Base-by-base conservation (phyloP, 495 filamentous ascomycete species). In the Daldinia childiae region DNA sequence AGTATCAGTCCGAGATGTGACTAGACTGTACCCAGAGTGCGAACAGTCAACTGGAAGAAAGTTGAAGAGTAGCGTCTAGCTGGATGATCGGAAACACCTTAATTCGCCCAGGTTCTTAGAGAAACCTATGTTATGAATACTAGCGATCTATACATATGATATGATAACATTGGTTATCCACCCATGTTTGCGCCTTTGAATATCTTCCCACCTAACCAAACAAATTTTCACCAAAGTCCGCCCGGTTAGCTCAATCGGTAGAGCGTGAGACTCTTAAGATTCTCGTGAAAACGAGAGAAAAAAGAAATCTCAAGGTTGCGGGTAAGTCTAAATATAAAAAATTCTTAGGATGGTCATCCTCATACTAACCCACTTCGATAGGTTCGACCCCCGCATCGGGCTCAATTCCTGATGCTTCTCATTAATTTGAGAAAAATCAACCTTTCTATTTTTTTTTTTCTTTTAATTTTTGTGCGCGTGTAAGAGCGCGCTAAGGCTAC, bases 261-360 rank as follows among this genome's bases (percentile, higher is more conserved):
- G 89, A 91, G 89, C 89, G 89, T 90, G 87, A 90, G 89, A 91
- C 89, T 91, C 89, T 91, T 91, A 91, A 89, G 17, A 21, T 19
- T 45, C 41, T 45, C 41, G 41, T 45, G 17, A 3, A 21, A 45
- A 21, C 41, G 17, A 45, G 41, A 45, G 6, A 0, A 45, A 0
- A 45, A 45, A 11, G 41, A 45, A 21, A 48, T 48, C 43, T 48
- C 43, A 48, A 48, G 43, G 43, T 48, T 48, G 43, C 43, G 43
- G 43, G 43, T 48, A 48, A 48, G 43, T 48, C 17, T 12, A 21
- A 0, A 45, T 45, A 45, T 21, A 45, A 45, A 45, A 21, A 45
- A 21, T 45, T 17, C 41, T 21, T 45, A 45, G 7, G 41, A 45
- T 17, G 41, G 41, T 45, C 41, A 21, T 21, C 41, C 17, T 45